Base-by-base conservation (phyloP, 2,329 filamentous ascomycete genomes). In the Elsinoe ampelina region DNA sequence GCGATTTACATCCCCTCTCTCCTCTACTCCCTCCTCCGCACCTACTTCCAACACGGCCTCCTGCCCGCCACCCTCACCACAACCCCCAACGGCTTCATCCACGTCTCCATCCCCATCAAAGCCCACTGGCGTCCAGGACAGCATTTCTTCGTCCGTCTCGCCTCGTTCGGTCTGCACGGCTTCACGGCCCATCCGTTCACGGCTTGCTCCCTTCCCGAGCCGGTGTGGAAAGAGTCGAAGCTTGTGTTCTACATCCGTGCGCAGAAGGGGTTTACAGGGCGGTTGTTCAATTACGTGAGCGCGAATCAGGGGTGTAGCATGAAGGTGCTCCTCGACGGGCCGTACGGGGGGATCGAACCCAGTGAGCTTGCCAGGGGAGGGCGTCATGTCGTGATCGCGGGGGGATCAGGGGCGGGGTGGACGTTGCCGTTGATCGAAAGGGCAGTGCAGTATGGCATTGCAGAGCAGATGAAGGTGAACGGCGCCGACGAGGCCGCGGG, bases 161-260 rank as follows among this genome's bases (percentile, higher is more conserved):
- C 79, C 4, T 83, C 73, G 62, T 82, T 78, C 62, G 73, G 72
- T 0, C 65, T 83, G 36, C 73, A 75, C 19, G 80, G 80, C 0
- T 67, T 85, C 2, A 80, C 84, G 62, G 78, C 77, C 15, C 83
- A 86, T 61, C 83, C 83, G 0, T 85, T 85, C 63, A 85, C 81
- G 1, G 80, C 85, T 58, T 71, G 78, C 2, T 80, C 78, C 1
- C 72, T 83, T 11, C 77, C 79, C 7, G 32, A 36, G 34, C 48
- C 48, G 8, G 15, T 19, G n/a, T 22, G 26, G 26, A 74, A 51
- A 65, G 69, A 54, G 17, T 68, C 67, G 5, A 72, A 77, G 43
- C 68, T 83, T 2, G 68, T 77, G 2, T 82, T 83, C 63, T 81
- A 79, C 60, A 71, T 83, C 22, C 72, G 75, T 5, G 73, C 73